These are phyloP conservation scores for Akanthomyces uredinophilus DNA, from an alignment of 2,329 filamentous ascomycete species.

Conservation along the genomic window DNA sequence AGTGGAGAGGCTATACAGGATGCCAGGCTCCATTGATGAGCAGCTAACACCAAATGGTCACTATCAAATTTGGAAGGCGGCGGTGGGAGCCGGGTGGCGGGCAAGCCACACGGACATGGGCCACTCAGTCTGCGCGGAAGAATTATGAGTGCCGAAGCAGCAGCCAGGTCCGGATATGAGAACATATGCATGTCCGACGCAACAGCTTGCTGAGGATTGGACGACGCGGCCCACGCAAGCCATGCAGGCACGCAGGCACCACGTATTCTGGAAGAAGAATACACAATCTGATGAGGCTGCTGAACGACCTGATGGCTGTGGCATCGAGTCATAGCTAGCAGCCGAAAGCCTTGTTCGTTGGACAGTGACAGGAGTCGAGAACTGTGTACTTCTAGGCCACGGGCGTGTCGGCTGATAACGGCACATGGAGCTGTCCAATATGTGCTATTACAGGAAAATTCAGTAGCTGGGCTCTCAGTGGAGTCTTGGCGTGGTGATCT, in stretches of 20 bases:
- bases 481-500: constrained; percentile 4
- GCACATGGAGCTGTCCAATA: too few species aligned
- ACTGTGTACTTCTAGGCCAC: neutral
- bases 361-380: neutral
- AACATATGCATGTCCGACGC: neutral
- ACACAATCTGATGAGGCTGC: neutral
- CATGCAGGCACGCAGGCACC: neutral
- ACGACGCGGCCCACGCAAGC: neutral
- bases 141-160: neutral
- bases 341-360: neutral
- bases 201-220: neutral
- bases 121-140: neutral
- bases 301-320: neutral
- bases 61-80: neutral
- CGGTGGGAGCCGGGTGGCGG: constrained; percentile 5
- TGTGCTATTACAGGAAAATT: neutral
- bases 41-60: neutral
- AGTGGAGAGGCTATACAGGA: constrained; percentile 3
- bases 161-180: neutral
- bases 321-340: neutral
- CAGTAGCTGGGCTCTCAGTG: neutral
- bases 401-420: too few species aligned
- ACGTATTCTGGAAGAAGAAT: neutral
- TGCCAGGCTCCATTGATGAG: constrained; percentile 2
- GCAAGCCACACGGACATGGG: neutral